These are phyloP conservation scores for Phoma sp. DNA, from an alignment of 2,329 filamentous ascomycete genomes.

Conservation along the genomic window DNA sequence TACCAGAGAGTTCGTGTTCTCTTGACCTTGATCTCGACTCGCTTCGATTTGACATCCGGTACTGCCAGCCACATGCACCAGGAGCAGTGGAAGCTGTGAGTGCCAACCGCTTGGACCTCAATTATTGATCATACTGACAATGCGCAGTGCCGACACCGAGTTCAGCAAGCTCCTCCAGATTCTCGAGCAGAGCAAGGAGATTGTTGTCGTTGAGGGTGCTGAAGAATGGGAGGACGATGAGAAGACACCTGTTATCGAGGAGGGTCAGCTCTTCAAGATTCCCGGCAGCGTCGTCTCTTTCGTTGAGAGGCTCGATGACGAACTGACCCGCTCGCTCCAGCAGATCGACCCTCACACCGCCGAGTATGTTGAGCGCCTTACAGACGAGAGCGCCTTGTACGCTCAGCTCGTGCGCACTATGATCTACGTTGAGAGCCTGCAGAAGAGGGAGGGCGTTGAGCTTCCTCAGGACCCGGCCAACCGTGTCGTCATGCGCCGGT, in stretches of 20 bases:
- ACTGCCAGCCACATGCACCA: constrained; percentile 83
- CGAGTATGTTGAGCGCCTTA: constrained; percentile 94
- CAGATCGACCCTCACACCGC: constrained; percentile 98
- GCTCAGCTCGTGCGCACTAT: constrained; percentile 87
- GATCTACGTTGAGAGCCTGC: constrained; percentile 85
- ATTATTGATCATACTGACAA: constrained; percentile 12
- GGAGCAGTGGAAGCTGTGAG: constrained; percentile 89
- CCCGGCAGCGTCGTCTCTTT: constrained; percentile 94
- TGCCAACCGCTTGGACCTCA: constrained; percentile 1
- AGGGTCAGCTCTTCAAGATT: constrained; percentile 84
- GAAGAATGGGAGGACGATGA: constrained; percentile 99
- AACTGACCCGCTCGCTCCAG: constrained; percentile 95
- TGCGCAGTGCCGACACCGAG: constrained; percentile 74
- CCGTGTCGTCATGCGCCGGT: constrained; percentile 87
- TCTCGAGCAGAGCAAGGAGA: constrained; percentile 78
- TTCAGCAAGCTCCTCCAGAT: constrained; percentile 77
- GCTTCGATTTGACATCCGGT: constrained; percentile 89
- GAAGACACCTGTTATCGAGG: constrained; percentile 76
- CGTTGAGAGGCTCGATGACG: constrained; percentile 93
- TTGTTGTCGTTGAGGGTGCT: constrained; percentile 86
- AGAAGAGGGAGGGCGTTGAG: constrained; percentile 72
- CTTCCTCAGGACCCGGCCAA: constrained; percentile 86
- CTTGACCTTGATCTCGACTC: constrained; percentile 86
- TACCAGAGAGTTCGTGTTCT: constrained; percentile 96
- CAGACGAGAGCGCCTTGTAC: constrained; percentile 89